Conservation (phyloP, 805 yeast species). For the Nakazawaea pomicola region DNA sequence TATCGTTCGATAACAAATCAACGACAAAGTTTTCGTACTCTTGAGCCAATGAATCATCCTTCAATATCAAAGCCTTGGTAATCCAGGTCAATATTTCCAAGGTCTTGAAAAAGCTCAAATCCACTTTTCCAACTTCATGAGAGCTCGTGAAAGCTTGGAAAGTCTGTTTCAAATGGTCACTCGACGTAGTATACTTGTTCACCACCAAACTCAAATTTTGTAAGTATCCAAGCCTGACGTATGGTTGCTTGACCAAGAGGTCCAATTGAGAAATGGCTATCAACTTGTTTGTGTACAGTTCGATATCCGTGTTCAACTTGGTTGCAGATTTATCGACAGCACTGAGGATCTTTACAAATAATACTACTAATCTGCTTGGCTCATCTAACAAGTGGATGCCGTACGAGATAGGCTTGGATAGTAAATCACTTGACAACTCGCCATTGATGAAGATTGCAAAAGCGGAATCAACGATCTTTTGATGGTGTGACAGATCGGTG, state of each 20-base stretch:
- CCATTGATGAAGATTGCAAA: slow-evolving; percentile 30
- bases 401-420: slow-evolving; percentile 15
- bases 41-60: slow-evolving; percentile 39
- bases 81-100: slow-evolving; percentile 67
- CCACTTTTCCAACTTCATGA: background rate
- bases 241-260: slow-evolving; percentile 19
- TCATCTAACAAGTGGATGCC: slow-evolving; percentile 19
- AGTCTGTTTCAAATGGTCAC: background rate
- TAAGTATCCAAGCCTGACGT: slow-evolving; percentile 48
- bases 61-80: slow-evolving; percentile 62
- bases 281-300: slow-evolving; percentile 16
- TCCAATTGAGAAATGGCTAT: slow-evolving; percentile 14
- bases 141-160: background rate
- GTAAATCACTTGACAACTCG: slow-evolving; percentile 12
- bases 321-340: slow-evolving; percentile 41
- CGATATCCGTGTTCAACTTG: slow-evolving; percentile 19
- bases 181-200: slow-evolving; percentile 47
- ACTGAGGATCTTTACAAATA: slow-evolving; percentile 43
- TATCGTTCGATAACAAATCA: slow-evolving; percentile 25
- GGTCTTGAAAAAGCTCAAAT: slow-evolving; percentile 17
- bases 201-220: slow-evolving; percentile 49
- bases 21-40: slow-evolving; percentile 30
- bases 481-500: slow-evolving; percentile 39
- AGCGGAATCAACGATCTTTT: slow-evolving; percentile 35
- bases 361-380: slow-evolving; percentile 31